Evolutionary conservation across 306 rosid species (phyloP).

Genomic region (Rubus idaeus): DNA sequence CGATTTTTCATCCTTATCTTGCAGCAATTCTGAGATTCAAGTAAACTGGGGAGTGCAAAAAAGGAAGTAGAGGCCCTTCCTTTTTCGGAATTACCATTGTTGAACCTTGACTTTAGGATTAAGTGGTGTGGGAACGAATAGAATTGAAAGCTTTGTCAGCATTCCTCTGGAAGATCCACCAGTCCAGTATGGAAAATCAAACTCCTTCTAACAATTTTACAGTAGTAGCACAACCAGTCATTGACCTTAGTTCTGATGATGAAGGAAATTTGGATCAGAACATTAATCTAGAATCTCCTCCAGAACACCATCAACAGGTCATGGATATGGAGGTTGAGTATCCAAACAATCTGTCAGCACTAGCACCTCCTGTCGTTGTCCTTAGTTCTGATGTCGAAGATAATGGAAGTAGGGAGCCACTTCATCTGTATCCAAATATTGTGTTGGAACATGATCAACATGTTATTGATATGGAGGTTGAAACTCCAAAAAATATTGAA

Average conservation of each 20-base stretch:
- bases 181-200: background rate
- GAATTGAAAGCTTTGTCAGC: background rate
- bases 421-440: background rate
- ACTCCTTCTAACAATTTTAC: background rate
- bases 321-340: background rate
- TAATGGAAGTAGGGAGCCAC: background rate
- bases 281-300: background rate
- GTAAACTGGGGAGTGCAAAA: background rate
- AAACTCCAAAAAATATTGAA: background rate
- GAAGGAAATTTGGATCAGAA: background rate
- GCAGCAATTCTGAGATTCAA: background rate
- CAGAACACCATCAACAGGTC: background rate
- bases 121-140: too few relatives aligned
- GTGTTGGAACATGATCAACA: background rate
- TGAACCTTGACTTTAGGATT: background rate
- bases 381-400: conserved; percentile 2
- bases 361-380: background rate
- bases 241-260: conserved; percentile 1
- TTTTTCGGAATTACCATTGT: background rate
- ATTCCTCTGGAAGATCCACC: background rate
- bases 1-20: background rate
- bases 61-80: background rate
- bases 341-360: background rate
- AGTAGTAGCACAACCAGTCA: background rate
- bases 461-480: conserved; percentile 52